Evolutionary conservation across 176 grass and related monocot genomes (phyloP), one percentile per base, ranked within the genome.

Genomic region (Oryza brachyantha): DNA sequence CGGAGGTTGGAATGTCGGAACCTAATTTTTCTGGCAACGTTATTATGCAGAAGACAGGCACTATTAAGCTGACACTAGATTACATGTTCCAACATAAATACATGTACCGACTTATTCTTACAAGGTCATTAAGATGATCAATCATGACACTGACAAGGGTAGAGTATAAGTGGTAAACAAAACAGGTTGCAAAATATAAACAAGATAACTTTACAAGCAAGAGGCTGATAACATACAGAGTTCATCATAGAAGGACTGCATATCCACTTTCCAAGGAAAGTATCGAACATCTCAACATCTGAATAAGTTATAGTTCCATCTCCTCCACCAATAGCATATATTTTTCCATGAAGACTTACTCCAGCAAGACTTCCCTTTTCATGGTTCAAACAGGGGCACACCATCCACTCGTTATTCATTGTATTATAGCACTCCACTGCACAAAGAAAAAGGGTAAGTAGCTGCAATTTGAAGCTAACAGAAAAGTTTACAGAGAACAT

Each of bases 211-310:
- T 80, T 10, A 21, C 1, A 84, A 65, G 28, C 55, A 81, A 71
- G 68, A 66, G 77, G 17, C 16, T 24, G 57, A 84, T 59, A 80
- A 52, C 81, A 59, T 88, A 88, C 86, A 70, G 70, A 42, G 21
- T 59, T 37, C 64, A 92, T 68, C 92, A 92, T 92, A 35, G 87
- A 90, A 31, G 81, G 79, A 31, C 64, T 79, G 39, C 62, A 82
- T 60, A 94, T 88, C 95, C 95, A 98, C 79, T 88, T 94, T 68
- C 87, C 87, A 72, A 94, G 86, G 69, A 81, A 81, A 29, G 92
- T 84, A 89, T 98, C 95, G 82, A 92, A 88, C 74, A 98, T 94
- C 83, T 98, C 95, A 72, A 98, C 87, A 70, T 91, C 91, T 80
- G 95, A 83, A 69, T 81, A 90, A 69, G 76, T 80, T 65, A 88